Conservation (phyloP, 176 grass and related monocot species). For the sorghum (Sorghum bicolor) region Sorghum_bicolor_NCBIv3 NC_012875.2:53793501-53794000, state of each 20-base stretch:
- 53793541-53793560: constrained; percentile 47
- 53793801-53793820: constrained; percentile 16
- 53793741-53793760: background rate
- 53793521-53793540: constrained; percentile 7
- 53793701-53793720: constrained; percentile 2
- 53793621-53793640: constrained; percentile 84
- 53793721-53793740: background rate
- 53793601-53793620: constrained; percentile 84
- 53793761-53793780: background rate
- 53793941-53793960: background rate
- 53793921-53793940: background rate
- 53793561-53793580: constrained; percentile 76
- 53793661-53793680: constrained; percentile 23
- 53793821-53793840: background rate
- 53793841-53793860: background rate
- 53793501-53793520: background rate
- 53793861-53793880: constrained; percentile 19
- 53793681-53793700: background rate
- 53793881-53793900: background rate
- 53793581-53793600: constrained; percentile 88
- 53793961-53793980: background rate
- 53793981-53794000: background rate
- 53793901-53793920: background rate
- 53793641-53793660: constrained; percentile 52
- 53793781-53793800: background rate